Conservation (phyloP, 139 green algal genomes). For the Dunaliella sp. region DNA sequence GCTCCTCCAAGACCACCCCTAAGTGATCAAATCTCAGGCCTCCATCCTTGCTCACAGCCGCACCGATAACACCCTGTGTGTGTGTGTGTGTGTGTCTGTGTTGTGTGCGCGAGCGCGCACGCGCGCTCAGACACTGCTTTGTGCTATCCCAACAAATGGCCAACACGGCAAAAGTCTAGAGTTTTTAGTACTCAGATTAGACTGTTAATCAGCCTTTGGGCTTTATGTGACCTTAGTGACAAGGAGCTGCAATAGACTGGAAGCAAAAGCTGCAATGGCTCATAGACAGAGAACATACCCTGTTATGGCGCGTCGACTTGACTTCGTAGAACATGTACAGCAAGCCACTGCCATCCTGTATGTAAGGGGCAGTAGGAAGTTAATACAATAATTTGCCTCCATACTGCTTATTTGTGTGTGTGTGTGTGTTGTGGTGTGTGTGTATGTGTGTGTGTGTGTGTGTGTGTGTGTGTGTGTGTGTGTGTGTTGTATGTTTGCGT, state of each 20-base stretch:
- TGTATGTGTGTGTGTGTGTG: no score
- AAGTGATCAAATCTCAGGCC: constrained; percentile 36
- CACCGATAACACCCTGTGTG: constrained; percentile 42
- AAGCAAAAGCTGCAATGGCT: neutral
- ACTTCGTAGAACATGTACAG: constrained; percentile 43
- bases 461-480: no score
- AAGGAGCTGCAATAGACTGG: neutral
- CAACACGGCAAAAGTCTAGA: neutral
- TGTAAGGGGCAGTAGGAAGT: no score
- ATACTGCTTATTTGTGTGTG: no score
- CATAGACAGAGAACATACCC: neutral
- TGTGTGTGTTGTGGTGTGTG: no score
- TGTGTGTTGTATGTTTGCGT: no score
- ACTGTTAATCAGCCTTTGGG: no score
- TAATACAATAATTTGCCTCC: no score
- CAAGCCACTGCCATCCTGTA: neutral
- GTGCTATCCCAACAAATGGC: neutral
- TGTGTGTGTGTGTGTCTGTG: neutral
- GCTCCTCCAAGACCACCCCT: constrained; percentile 42
- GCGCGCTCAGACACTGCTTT: neutral
- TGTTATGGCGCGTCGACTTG: constrained; percentile 27
- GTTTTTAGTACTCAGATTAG: neutral
- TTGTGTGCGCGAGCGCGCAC: neutral
- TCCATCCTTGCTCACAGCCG: constrained; percentile 29
- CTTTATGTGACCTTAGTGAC: neutral